phyloP scores from a whole-genome alignment of 2,329 filamentous ascomycete species.

The Hortaea sp. region DNA sequence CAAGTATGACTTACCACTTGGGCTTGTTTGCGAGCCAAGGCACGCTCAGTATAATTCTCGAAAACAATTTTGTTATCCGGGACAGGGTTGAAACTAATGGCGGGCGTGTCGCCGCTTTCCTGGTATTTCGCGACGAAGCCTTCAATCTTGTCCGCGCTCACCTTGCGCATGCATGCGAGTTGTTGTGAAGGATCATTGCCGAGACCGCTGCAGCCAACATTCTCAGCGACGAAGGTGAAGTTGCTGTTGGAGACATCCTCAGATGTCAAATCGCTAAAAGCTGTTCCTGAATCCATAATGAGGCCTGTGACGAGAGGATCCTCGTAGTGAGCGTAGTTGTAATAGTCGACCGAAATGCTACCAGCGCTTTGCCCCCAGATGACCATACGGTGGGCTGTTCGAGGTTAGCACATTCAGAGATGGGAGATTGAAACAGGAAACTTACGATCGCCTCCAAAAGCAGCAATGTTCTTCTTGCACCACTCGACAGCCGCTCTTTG shows the following conservation, averaged over 20 bases:
- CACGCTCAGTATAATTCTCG: slow-evolving; percentile 25
- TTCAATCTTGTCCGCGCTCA: slow-evolving; percentile 21
- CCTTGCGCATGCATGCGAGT: slow-evolving; percentile 28
- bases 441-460: slow-evolving; percentile 30
- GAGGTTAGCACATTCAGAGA: not conserved
- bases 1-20: slow-evolving; percentile 1
- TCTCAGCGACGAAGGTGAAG: slow-evolving; percentile 28
- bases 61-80: slow-evolving; percentile 18
- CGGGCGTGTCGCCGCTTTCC: slow-evolving; percentile 18
- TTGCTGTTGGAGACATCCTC: slow-evolving; percentile 24
- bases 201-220: slow-evolving; percentile 23
- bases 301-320: slow-evolving; percentile 42
- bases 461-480: slow-evolving; percentile 30
- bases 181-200: slow-evolving; percentile 14
- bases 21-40: slow-evolving; percentile 16
- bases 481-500: slow-evolving; percentile 29
- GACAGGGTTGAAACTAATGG: slow-evolving; percentile 6
- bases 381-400: slow-evolving; percentile 20
- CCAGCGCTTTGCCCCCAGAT: slow-evolving; percentile 31
- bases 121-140: slow-evolving; percentile 23
- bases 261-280: slow-evolving; percentile 12
- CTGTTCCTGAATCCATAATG: slow-evolving; percentile 37
- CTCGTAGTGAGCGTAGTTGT: slow-evolving; percentile 37
- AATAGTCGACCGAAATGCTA: slow-evolving; percentile 33
- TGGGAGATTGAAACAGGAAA: not conserved